Percentiles rank a stretch among this genome's conserved stretches.
phyloP scores from a whole-genome alignment of 2,329 filamentous ascomycete genomes.

The Coniochaeta sp. region DNA sequence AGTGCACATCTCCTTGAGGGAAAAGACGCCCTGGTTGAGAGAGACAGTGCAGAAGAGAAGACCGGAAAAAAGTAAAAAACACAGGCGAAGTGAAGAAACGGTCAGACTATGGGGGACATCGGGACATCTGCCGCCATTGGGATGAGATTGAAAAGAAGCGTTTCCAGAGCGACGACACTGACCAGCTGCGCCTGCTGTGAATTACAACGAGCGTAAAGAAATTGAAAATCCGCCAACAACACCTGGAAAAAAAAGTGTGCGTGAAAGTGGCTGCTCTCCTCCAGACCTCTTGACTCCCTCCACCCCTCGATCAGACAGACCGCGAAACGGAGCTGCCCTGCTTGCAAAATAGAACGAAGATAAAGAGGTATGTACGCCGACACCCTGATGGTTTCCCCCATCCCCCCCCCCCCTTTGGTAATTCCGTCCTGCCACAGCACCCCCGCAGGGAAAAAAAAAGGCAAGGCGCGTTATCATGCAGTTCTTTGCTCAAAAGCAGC shows the following conservation, averaged over 20 bases:
- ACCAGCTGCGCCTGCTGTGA: slow-evolving; percentile 10
- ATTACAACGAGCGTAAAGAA: slow-evolving; percentile 50
- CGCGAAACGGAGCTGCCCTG: not conserved
- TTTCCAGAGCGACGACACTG: slow-evolving; percentile 4
- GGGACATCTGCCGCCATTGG: not conserved
- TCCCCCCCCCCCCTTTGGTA: not conserved
- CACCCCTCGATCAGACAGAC: not conserved
- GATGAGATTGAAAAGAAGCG: slow-evolving; percentile 2
- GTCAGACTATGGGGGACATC: no score
- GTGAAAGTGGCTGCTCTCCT: slow-evolving; percentile 9
- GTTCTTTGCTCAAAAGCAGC: not conserved
- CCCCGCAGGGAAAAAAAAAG: not conserved
- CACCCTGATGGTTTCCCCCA: not conserved
- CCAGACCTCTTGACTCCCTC: not conserved
- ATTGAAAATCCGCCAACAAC: slow-evolving; percentile 22
- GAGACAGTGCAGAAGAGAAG: not conserved
- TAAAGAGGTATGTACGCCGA: not conserved
- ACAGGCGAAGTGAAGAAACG: not conserved
- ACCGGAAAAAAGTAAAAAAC: not conserved
- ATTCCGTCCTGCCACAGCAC: not conserved
- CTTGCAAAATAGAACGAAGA: no score
- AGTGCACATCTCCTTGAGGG: not conserved
- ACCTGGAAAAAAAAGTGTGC: slow-evolving; percentile 18
- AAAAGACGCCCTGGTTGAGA: not conserved
- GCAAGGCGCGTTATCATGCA: not conserved